phyloP scores from a whole-genome alignment of 306 rosid genomes.

The Acacia confusa region DNA sequence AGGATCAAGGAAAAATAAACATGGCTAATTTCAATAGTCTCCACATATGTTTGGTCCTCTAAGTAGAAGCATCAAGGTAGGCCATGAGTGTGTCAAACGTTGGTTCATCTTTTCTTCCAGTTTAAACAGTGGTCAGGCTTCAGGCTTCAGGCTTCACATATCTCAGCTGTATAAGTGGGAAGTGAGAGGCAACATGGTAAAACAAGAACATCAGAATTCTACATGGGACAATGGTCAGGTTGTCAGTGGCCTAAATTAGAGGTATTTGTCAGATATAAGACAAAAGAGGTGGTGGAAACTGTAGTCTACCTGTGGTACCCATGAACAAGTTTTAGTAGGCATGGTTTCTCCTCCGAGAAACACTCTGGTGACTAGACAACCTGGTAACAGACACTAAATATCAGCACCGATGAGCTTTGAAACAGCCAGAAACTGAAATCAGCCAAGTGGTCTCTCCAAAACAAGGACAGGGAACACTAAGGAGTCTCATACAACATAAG shows the following conservation, averaged over 20 bases:
- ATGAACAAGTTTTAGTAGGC: conserved; percentile 38
- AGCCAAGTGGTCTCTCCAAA: conserved; percentile 9
- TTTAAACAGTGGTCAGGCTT: conserved; percentile 86
- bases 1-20: conserved; percentile 72
- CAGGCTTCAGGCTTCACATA: conserved; percentile 95
- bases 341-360: conserved; percentile 57
- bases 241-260: conserved; percentile 39
- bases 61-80: conserved; percentile 87
- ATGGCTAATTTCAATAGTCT: conserved; percentile 58
- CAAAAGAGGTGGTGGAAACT: conserved; percentile 28
- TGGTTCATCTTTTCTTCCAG: conserved; percentile 96
- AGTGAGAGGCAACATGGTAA: conserved; percentile 92
- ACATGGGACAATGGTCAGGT: conserved; percentile 69
- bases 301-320: conserved; percentile 43
- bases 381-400: conserved; percentile 35
- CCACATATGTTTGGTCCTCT: conserved; percentile 68
- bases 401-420: conserved; percentile 27
- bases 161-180: conserved; percentile 93
- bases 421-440: conserved; percentile 1
- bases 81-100: conserved; percentile 86
- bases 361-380: conserved; percentile 43
- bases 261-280: conserved; percentile 43
- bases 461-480: neutral
- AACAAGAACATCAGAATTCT: conserved; percentile 85
- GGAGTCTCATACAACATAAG: neutral